These are phyloP conservation scores for Kazachstania sp. DNA, from an alignment of 1,139 yeast species.

Conservation along the genomic window DNA sequence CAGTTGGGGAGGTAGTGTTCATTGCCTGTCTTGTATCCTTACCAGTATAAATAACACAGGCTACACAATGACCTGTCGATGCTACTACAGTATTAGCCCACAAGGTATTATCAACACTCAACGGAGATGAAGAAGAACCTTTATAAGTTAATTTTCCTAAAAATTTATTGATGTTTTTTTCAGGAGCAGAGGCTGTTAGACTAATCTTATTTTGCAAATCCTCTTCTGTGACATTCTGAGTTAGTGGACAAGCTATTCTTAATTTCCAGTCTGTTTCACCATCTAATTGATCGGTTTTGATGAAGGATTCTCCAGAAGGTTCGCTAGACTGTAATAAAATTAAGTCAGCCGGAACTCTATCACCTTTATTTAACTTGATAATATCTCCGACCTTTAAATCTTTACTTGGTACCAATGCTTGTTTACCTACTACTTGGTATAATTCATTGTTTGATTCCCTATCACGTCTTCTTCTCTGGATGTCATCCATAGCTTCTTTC, in stretches of 20 bases:
- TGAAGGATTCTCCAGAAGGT: conserved; percentile 76
- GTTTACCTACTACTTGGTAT: conserved; percentile 58
- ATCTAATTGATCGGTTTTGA: conserved; percentile 94
- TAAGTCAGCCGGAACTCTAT: conserved; percentile 89
- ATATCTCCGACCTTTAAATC: conserved; percentile 80
- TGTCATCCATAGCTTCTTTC: conserved; percentile 92
- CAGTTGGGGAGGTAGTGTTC: conserved; percentile 83
- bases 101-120: conserved; percentile 81
- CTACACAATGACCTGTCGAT: conserved; percentile 74
- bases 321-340: conserved; percentile 78
- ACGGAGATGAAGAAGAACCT: conserved; percentile 48
- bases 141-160: conserved; percentile 58
- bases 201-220: conserved; percentile 42
- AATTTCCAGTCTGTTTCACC: conserved; percentile 99
- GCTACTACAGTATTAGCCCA: conserved; percentile 99
- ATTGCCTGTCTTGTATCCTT: conserved; percentile 86
- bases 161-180: conserved; percentile 74
- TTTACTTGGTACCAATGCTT: conserved; percentile 48
- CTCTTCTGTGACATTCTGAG: conserved; percentile 49
- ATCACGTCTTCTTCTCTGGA: conserved; percentile 83
- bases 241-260: conserved; percentile 62
- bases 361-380: conserved; percentile 71
- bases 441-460: conserved; percentile 77
- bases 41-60: conserved; percentile 86
- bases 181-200: conserved; percentile 67